These are phyloP conservation scores for Ascochyta lentis DNA, from an alignment of 2,329 filamentous ascomycete species.

Conservation along the genomic window DNA sequence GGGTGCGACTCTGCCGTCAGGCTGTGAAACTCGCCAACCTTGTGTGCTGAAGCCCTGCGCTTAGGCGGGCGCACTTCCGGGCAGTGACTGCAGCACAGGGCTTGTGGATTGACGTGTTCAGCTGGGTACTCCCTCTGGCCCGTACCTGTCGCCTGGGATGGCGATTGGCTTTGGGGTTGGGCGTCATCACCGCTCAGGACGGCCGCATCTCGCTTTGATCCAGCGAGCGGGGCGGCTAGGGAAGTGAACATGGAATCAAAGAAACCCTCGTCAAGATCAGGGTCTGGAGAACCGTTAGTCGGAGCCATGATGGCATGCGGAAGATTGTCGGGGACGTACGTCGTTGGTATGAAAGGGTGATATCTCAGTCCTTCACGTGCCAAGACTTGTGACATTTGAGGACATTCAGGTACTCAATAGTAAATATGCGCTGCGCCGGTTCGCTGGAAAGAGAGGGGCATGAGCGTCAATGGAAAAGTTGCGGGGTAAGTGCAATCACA, in stretches of 20 bases:
- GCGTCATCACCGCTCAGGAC: conserved; percentile 27
- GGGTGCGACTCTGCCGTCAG: conserved; percentile 22
- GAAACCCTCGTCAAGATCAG: conserved; percentile 37
- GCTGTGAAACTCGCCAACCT: conserved; percentile 42
- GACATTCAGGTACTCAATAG: conserved; percentile 19
- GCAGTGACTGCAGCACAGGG: conserved; percentile 39
- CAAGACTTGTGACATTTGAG: conserved; percentile 18
- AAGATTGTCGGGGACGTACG: conserved; percentile 18
- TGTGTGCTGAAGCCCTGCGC: conserved; percentile 40
- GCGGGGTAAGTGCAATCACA: conserved; percentile 12
- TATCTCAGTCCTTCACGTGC: conserved; percentile 19
- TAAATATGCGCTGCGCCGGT: conserved; percentile 14
- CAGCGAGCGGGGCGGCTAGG: conserved; percentile 33
- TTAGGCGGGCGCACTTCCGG: conserved; percentile 41
- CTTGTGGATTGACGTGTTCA: conserved; percentile 37
- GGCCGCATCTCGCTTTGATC: conserved; percentile 42
- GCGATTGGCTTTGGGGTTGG: conserved; percentile 20
- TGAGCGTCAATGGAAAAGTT: not conserved
- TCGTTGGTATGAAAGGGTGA: conserved; percentile 13
- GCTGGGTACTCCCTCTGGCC: conserved; percentile 27
- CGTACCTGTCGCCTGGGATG: conserved; percentile 18
- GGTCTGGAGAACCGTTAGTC: conserved; percentile 36
- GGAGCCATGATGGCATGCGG: conserved; percentile 30
- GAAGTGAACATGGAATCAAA: conserved; percentile 39
- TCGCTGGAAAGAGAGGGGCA: conserved; percentile 14